Evolutionary conservation across 352 stramenopile genomes (phyloP), one percentile per base, ranked within the genome.

Genomic region (Albugo laibachii): DNA sequence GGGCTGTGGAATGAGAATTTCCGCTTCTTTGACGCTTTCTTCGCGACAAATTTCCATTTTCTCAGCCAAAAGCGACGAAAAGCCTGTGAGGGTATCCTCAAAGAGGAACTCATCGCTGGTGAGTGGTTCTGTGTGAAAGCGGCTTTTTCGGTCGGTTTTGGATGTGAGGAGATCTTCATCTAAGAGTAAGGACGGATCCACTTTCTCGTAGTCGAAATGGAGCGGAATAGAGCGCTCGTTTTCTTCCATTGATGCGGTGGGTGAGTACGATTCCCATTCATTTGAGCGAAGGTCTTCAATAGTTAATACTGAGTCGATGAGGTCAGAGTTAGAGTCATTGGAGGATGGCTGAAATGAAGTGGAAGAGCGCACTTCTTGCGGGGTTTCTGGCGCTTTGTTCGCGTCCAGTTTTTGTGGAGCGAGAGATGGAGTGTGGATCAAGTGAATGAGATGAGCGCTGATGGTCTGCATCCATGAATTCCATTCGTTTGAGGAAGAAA

Each of bases 391-490:
- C 38, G 38, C 16, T 24, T 43, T 24, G 8, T 19, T 8, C 3
- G 20, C 20, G 38, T 24, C 8, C 3, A 10, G 3, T 19, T 43
- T 43, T 8, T 19, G 16, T 19, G 16, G 16, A 24, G 38, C 3
- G 16, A 43, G 3, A 24, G 38, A 24, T 10, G 38, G 16, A 43
- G 3, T 43, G 38, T 8, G 38, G 3, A 24, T 10, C 8, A 43
- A 8, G 16, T 19, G 3, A 24, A 10, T 8, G 16, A 43, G 16
- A 8, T 3, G 16, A 10, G 8, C 38, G 27, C 47, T 49, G 59
- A 85, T 75, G 24, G 83, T 59, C 36, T 77, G 62, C 21, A 83
- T 55, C 77, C 77, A 89, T 47, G 66, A 59, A 41, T 51, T 42
- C 59, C 85, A 80, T 13, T 78, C 73, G 13, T 52, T 53, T 2